Conservation (phyloP, 2,329 filamentous ascomycete species). For the Hymenoscyphus salicellus region DNA sequence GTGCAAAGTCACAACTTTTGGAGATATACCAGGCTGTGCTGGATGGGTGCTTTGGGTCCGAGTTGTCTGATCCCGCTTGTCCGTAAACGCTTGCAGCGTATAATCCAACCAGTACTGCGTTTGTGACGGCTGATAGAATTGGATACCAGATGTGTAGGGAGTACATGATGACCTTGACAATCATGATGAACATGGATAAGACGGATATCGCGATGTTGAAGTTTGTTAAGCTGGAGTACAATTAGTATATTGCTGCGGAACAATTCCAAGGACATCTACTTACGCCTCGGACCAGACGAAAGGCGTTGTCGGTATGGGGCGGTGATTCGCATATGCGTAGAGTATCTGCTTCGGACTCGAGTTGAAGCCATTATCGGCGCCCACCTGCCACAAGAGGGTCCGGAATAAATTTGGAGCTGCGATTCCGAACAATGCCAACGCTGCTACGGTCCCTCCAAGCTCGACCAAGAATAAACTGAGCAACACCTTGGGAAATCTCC, state of each 20-base stretch:
- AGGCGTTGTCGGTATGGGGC: conserved; percentile 58
- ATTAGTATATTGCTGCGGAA: conserved; percentile 11
- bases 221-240: conserved; percentile 61
- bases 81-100: conserved; percentile 66
- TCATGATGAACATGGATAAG: conserved; percentile 70
- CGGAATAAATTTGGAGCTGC: conserved; percentile 71
- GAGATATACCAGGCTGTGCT: conserved; percentile 71
- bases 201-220: conserved; percentile 76
- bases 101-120: conserved; percentile 55
- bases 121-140: conserved; percentile 57
- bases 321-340: conserved; percentile 71
- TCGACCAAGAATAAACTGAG: conserved; percentile 61
- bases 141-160: conserved; percentile 72
- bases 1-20: conserved; percentile 63
- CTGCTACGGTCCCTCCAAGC: conserved; percentile 60
- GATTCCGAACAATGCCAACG: conserved; percentile 69
- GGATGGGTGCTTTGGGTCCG: conserved; percentile 60
- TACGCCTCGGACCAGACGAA: conserved; percentile 73
- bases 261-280: conserved; percentile 38
- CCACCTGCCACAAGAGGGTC: conserved; percentile 69
- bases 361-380: conserved; percentile 68
- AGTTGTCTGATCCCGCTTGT: conserved; percentile 70
- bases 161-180: conserved; percentile 66
- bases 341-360: conserved; percentile 67
- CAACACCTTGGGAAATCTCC: conserved; percentile 47